Base-by-base conservation (phyloP, 2,329 filamentous ascomycete genomes). In the Neurospora sp. region DNA sequence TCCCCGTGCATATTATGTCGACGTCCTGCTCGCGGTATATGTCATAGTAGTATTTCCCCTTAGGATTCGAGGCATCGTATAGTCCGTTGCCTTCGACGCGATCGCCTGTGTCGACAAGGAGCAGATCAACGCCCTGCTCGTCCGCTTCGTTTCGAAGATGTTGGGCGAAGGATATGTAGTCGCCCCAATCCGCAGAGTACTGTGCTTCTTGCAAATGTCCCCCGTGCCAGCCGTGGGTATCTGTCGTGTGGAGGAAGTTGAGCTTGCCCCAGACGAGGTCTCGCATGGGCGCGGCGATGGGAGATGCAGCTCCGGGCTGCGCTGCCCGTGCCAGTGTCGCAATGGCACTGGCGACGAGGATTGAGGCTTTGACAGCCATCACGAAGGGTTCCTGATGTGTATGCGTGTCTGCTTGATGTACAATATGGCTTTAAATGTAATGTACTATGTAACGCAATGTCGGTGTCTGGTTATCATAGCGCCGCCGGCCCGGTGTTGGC, bases 71-170 rank as follows among this genome's bases (percentile, higher is more conserved):
- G 5, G 90, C 91, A 78, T 98, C 96, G 80, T 97, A 98, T 4
- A 99, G 86, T 1, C 95, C 96, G 78, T 97, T 98, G 41, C 95
- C 90, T 80, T 98, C 96, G 75, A 97, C 88, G 6, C 95, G 88
- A 77, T 98, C 96, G 71, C 96, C 96, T 0, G 94, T 97, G 78
- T 99, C 96, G 73, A 99, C 84, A n/a, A 99, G 83, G n/a, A 99
- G 83, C 17, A 99, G 83, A 78, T 99, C 96, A 37, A 87, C 88
- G 65, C 93, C 93, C 68, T 90, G 85, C 1, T 88, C 86, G 77
- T 97, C 92, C 69, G 93, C 93, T 77, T 88, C 89, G 74, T 88
- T 86, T 69, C 88, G 91, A 84, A 99, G 88, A 77, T 95, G 93
- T 41, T 90, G 84, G 40, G 93, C 88, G 78, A 99, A 97, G 6